Percentiles rank a stretch among this genome's conserved stretches.
Conservation (phyloP, 768 basidiomycete species). For the Mycena polygramma region DNA sequence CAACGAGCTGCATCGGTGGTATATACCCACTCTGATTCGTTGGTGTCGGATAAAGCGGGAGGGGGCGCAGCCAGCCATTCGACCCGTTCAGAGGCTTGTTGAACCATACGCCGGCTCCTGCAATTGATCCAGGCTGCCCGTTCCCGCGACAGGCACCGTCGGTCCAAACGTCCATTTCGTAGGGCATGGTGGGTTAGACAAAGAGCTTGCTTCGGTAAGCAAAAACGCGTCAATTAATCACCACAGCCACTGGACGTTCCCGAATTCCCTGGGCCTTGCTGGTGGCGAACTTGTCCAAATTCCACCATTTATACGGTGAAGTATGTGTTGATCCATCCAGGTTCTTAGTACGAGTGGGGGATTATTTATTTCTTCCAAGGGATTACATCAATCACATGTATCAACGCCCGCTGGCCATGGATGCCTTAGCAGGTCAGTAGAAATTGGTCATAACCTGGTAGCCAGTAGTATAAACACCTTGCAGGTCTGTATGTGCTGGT, state of each 20-base stretch:
- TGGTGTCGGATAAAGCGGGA: constrained; percentile 20
- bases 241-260: constrained; percentile 3
- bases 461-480: too few relatives aligned
- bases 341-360: too few relatives aligned
- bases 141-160: constrained; percentile 32
- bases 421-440: too few relatives aligned
- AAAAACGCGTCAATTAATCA: neutral
- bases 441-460: too few relatives aligned
- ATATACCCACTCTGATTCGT: constrained; percentile 24
- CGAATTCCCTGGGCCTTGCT: too few relatives aligned
- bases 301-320: too few relatives aligned
- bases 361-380: too few relatives aligned
- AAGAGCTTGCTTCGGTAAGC: neutral
- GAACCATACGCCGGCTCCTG: constrained; percentile 22
- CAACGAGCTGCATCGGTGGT: neutral
- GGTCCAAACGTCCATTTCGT: constrained; percentile 20
- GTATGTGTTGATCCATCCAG: too few relatives aligned
- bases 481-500: too few relatives aligned
- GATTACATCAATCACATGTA: too few relatives aligned
- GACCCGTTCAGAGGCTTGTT: constrained; percentile 13
- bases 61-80: neutral
- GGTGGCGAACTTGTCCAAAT: too few relatives aligned
- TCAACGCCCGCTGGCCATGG: too few relatives aligned
- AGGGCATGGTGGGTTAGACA: constrained; percentile 18
- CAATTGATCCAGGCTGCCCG: constrained; percentile 18